Conservation (phyloP, 1,284 basidiomycete genomes). For the Cystobasidium sp. region DNA sequence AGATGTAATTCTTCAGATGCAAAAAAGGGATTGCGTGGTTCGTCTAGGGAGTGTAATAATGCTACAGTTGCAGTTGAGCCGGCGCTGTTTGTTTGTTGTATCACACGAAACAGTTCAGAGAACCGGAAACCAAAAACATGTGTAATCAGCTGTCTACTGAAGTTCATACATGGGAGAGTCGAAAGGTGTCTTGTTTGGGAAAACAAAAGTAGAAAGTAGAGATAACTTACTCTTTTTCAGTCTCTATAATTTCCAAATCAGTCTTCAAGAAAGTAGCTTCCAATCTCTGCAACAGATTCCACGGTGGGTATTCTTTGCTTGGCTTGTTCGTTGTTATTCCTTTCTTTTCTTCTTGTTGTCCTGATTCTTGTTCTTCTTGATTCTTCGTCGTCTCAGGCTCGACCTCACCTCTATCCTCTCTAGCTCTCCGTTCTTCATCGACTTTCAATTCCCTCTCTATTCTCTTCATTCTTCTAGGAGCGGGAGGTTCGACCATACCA, state of each 20-base stretch:
- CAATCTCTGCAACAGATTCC: conserved; percentile 37
- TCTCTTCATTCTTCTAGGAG: conserved; percentile 17
- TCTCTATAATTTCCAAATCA: conserved; percentile 38
- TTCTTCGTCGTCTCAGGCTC: background rate
- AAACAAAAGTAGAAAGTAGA: background rate
- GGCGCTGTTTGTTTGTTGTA: too few species aligned
- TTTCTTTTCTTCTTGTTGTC: background rate
- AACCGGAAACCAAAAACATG: too few species aligned
- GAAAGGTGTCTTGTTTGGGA: too few species aligned
- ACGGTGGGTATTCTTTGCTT: background rate
- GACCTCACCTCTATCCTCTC: conserved; percentile 20
- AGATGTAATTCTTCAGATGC: conserved; percentile 70
- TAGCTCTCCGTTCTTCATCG: conserved; percentile 21
- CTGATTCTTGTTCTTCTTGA: background rate
- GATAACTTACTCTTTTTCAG: conserved; percentile 37
- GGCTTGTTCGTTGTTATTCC: too few species aligned
- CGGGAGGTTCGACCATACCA: conserved; percentile 27
- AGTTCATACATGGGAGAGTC: too few species aligned
- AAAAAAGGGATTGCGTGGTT: conserved; percentile 78
- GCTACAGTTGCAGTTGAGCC: conserved; percentile 91
- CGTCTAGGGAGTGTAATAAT: conserved; percentile 79
- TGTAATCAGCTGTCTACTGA: too few species aligned
- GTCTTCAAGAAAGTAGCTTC: conserved; percentile 35
- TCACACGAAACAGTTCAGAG: too few species aligned
- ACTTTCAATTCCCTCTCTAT: conserved; percentile 23